Evolutionary conservation across 345 rosid genomes (phyloP).

Genomic region (Citrus hindsii): DNA sequence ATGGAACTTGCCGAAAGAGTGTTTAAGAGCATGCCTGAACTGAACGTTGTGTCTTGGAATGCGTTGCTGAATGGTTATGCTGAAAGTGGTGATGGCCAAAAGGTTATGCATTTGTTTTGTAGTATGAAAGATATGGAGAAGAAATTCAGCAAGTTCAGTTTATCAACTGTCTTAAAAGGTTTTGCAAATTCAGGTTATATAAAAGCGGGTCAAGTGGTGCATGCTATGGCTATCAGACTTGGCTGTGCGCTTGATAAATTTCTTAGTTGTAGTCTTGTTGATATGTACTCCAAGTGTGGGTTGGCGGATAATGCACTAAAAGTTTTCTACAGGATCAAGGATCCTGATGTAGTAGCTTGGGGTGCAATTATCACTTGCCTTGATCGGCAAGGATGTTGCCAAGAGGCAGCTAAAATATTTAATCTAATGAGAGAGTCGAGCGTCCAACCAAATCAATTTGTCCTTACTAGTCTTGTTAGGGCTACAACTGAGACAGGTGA

Average conservation of each 20-base stretch:
- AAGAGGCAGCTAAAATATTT: conserved; percentile 34
- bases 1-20: conserved; percentile 37
- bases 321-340: conserved; percentile 29
- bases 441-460: conserved; percentile 36
- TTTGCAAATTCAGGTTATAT: conserved; percentile 27
- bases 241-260: conserved; percentile 36
- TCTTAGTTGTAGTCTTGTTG: conserved; percentile 40
- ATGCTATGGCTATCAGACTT: conserved; percentile 34
- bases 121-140: conserved; percentile 31
- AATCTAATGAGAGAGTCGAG: conserved; percentile 32
- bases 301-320: conserved; percentile 30
- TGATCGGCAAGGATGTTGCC: conserved; percentile 29
- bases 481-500: conserved; percentile 25
- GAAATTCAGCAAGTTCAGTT: conserved; percentile 31
- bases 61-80: conserved; percentile 43
- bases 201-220: conserved; percentile 36
- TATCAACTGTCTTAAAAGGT: conserved; percentile 39
- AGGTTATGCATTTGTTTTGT: conserved; percentile 30
- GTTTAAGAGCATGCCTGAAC: conserved; percentile 31
- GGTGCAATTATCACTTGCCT: conserved; percentile 40
- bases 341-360: conserved; percentile 43
- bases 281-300: conserved; percentile 51
- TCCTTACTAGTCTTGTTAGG: conserved; percentile 32
- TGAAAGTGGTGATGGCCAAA: conserved; percentile 25
- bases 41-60: conserved; percentile 44